Conservation (phyloP, 192 early-diverging fungal genomes). For the Chytriomyces confervae region DNA sequence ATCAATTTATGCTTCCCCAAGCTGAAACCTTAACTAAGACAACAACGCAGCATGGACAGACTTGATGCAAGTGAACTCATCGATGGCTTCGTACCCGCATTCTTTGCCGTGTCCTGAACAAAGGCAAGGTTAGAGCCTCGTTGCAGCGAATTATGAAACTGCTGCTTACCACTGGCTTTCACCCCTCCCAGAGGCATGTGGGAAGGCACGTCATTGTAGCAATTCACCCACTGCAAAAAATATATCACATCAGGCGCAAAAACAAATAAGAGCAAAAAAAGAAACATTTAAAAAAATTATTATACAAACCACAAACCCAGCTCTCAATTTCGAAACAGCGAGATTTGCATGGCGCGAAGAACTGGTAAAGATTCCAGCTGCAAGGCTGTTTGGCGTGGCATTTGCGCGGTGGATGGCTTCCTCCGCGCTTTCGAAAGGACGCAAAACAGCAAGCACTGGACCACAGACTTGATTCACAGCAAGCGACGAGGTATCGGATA, state of each 20-base stretch:
- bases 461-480: slow-evolving; percentile 66
- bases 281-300: not conserved
- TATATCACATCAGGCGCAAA: not conserved
- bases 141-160: not conserved
- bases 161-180: slow-evolving; percentile 26
- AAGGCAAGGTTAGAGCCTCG: slow-evolving; percentile 41
- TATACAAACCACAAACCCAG: slow-evolving; percentile 11
- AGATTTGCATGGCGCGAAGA: not conserved
- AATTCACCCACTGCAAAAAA: slow-evolving; percentile 68
- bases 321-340: slow-evolving; percentile 1
- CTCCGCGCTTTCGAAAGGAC: slow-evolving; percentile 12
- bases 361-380: slow-evolving; percentile 26
- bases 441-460: slow-evolving; percentile 25
- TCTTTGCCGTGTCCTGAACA: slow-evolving; percentile 46
- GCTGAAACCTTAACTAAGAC: too few relatives aligned
- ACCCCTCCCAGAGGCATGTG: slow-evolving; percentile 64
- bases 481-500: slow-evolving; percentile 66
- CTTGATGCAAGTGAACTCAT: slow-evolving; percentile 32
- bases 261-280: not conserved
- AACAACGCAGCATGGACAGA: slow-evolving; percentile 21
- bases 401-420: slow-evolving; percentile 12
- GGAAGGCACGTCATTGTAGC: slow-evolving; percentile 60
- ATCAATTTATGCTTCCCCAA: too few relatives aligned
- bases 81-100: slow-evolving; percentile 32
- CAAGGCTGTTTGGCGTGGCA: slow-evolving; percentile 16